Percentiles rank a stretch among this genome's conserved stretches.
Evolutionary conservation across 495 filamentous ascomycete genomes (phyloP).

Genomic region (Penicillium arizonense): DNA sequence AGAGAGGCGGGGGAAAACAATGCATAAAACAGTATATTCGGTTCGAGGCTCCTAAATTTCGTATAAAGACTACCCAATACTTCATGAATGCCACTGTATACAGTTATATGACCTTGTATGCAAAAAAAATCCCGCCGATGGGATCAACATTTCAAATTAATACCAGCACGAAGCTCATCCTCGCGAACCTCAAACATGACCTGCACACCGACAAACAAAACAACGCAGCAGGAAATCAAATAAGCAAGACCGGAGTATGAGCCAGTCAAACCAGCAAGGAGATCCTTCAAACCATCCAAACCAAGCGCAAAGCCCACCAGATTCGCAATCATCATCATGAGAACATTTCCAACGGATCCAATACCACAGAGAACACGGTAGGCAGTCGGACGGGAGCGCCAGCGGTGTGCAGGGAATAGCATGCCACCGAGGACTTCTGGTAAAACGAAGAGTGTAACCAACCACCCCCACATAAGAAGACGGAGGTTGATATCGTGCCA

Average conservation of each 20-base stretch:
- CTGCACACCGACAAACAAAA: slow-evolving; percentile 83
- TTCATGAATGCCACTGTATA: too few species aligned
- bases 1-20: too few species aligned
- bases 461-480: slow-evolving; percentile 94
- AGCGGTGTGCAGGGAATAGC: slow-evolving; percentile 69
- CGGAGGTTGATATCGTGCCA: slow-evolving; percentile 98
- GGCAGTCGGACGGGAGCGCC: slow-evolving; percentile 60
- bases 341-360: slow-evolving; percentile 81
- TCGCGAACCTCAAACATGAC: slow-evolving; percentile 96
- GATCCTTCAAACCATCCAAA: slow-evolving; percentile 76
- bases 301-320: slow-evolving; percentile 93
- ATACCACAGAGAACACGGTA: slow-evolving; percentile 81
- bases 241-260: slow-evolving; percentile 75
- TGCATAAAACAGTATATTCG: too few species aligned
- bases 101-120: not conserved
- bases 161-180: slow-evolving; percentile 74
- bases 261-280: slow-evolving; percentile 70
- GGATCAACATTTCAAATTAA: slow-evolving; percentile 77
- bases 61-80: too few species aligned
- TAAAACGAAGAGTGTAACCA: slow-evolving; percentile 88
- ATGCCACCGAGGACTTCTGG: slow-evolving; percentile 74
- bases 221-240: slow-evolving; percentile 62
- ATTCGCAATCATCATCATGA: slow-evolving; percentile 97
- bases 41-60: too few species aligned
- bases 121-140: not conserved